Evolutionary conservation across 495 filamentous ascomycete species (phyloP).

Genomic region (Glarea lozoyensis): DNA sequence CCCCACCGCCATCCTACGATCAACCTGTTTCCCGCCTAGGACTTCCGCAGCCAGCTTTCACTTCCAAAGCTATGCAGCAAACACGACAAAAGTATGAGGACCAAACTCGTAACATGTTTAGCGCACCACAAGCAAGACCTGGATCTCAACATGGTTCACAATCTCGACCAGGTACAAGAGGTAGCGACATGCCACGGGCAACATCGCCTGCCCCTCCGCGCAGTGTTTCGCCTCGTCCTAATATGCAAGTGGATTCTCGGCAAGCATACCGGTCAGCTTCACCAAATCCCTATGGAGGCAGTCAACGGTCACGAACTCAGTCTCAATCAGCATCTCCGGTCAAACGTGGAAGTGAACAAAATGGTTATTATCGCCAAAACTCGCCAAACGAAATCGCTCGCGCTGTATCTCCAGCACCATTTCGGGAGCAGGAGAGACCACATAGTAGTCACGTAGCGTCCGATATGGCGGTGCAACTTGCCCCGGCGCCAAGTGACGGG

Average conservation of each 20-base stretch:
- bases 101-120: constrained; percentile 75
- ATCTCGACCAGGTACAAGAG: constrained; percentile 33
- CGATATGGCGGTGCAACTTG: constrained; percentile 65
- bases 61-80: constrained; percentile 86
- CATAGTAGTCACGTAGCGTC: constrained; percentile 44
- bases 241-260: constrained; percentile 25
- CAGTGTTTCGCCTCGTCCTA: constrained; percentile 43
- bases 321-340: constrained; percentile 17
- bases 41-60: constrained; percentile 85
- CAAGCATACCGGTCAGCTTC: constrained; percentile 38
- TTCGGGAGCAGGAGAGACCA: constrained; percentile 51
- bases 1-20: constrained; percentile 80
- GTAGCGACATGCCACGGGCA: constrained; percentile 39
- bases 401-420: constrained; percentile 48
- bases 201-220: constrained; percentile 41
- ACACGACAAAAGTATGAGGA: constrained; percentile 79
- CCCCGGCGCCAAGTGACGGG: constrained; percentile 39
- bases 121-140: constrained; percentile 11
- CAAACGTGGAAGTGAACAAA: constrained; percentile 49
- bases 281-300: constrained; percentile 40
- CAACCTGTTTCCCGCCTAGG: constrained; percentile 71
- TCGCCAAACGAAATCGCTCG: constrained; percentile 46
- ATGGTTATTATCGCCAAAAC: constrained; percentile 46
- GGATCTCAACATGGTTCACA: constrained; percentile 15
- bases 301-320: constrained; percentile 29